phyloP scores from a whole-genome alignment of 805 yeast genomes.

The Candida coquimbonensis region DNA sequence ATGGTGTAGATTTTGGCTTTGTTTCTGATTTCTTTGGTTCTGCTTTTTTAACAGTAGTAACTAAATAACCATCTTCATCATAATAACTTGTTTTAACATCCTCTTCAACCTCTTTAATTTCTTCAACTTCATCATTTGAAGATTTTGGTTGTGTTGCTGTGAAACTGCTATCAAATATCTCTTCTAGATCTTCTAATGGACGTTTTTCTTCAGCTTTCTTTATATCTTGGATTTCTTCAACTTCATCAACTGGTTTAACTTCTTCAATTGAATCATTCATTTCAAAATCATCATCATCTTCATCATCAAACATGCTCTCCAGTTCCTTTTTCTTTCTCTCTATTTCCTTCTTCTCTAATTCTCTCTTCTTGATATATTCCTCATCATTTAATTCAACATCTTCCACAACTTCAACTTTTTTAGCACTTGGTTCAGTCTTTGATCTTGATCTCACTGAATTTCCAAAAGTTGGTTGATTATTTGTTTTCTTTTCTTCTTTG shows the following conservation, averaged over 20 bases:
- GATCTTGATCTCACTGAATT: constrained; percentile 5
- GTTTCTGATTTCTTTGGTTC: constrained; percentile 10
- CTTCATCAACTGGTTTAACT: background rate
- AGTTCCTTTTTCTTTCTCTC: constrained; percentile 20
- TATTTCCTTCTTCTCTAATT: constrained; percentile 6
- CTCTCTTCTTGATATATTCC: constrained; percentile 9
- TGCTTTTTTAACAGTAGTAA: constrained; percentile 25
- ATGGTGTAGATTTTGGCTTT: constrained; percentile 1
- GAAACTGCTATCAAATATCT: constrained; percentile 4
- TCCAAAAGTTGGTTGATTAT: constrained; percentile 12
- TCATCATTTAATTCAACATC: constrained; percentile 13
- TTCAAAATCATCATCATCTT: constrained; percentile 18
- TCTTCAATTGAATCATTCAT: background rate
- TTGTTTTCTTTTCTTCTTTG: constrained; percentile 1
- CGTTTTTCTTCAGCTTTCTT: constrained; percentile 2
- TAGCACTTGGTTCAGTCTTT: background rate
- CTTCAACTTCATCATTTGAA: background rate
- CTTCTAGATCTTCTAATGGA: constrained; percentile 13
- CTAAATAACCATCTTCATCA: constrained; percentile 48
- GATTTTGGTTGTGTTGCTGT: constrained; percentile 2
- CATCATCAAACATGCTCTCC: constrained; percentile 31
- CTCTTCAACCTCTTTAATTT: constrained; percentile 5
- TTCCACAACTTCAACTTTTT: constrained; percentile 6
- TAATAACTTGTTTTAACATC: constrained; percentile 21
- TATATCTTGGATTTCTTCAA: constrained; percentile 1